Percentiles rank a stretch among this genome's conserved stretches.
Conservation (phyloP, 495 filamentous ascomycete genomes). For the Podospora comata region DNA sequence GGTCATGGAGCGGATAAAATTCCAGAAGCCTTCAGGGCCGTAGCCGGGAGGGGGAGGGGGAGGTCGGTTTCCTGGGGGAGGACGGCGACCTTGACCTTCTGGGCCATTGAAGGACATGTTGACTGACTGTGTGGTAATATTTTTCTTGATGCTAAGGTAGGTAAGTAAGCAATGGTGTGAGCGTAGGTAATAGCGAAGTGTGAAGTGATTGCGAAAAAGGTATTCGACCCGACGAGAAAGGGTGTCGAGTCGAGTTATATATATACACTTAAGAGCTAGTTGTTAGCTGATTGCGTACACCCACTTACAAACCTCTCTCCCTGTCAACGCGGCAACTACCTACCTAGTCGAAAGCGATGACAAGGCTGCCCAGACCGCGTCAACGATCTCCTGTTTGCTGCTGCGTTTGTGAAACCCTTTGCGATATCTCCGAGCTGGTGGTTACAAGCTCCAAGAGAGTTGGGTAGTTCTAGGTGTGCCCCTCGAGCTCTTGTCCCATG, state of each 20-base stretch:
- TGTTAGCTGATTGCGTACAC: neutral
- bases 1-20: conserved; percentile 4
- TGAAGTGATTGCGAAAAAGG: neutral
- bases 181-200: neutral
- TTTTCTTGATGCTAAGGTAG: neutral
- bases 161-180: neutral
- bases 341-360: neutral
- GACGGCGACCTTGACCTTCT: neutral
- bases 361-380: neutral
- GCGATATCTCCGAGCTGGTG: neutral
- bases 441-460: neutral
- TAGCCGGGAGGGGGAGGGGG: neutral
- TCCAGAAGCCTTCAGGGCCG: neutral
- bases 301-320: too few relatives aligned
- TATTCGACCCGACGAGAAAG: neutral
- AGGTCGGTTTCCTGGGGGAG: neutral
- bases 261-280: neutral
- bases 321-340: neutral
- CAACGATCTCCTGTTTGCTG: neutral
- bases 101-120: conserved; percentile 4
- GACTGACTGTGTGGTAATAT: neutral
- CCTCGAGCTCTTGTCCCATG: neutral
- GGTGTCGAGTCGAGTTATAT: neutral
- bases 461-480: neutral
- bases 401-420: neutral